Conservation (phyloP, 148 eudicot species). For the Fallopia convolvulus region DNA sequence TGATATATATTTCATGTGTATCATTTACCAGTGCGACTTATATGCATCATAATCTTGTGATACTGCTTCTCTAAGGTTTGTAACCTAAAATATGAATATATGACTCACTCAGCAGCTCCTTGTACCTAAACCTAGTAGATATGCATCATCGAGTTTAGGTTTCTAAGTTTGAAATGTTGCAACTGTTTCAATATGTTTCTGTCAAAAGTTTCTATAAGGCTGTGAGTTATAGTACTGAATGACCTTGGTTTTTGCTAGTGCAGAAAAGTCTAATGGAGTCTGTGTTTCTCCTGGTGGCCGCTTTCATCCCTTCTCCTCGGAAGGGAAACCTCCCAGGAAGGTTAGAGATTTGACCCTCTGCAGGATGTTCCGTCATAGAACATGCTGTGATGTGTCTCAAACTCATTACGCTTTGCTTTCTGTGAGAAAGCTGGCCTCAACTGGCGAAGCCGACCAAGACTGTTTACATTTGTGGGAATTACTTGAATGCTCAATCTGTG, state of each 20-base stretch:
- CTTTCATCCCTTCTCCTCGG: conserved; percentile 60
- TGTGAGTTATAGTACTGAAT: conserved; percentile 6
- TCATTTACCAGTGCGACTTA: neutral
- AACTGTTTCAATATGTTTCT: neutral
- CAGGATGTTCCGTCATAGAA: conserved; percentile 66
- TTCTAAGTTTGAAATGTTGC: neutral
- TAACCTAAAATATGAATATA: neutral
- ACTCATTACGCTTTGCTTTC: conserved; percentile 73
- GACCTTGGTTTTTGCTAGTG: conserved; percentile 16
- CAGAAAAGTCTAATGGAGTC: conserved; percentile 69
- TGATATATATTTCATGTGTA: neutral
- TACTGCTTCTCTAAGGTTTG: neutral
- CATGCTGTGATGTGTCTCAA: conserved; percentile 91
- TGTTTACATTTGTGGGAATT: conserved; percentile 90
- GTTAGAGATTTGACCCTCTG: conserved; percentile 80
- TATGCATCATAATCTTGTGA: neutral
- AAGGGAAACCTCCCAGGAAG: conserved; percentile 78
- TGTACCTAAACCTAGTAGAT: neutral
- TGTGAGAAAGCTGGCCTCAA: conserved; percentile 64
- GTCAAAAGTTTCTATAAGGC: neutral
- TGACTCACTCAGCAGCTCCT: neutral
- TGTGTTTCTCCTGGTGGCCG: conserved; percentile 94
- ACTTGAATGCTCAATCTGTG: conserved; percentile 89
- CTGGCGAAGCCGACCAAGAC: conserved; percentile 86
- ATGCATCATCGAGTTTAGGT: neutral